phyloP scores from a whole-genome alignment of 2,329 filamentous ascomycete species.

The Aspergillus intermedius region DNA sequence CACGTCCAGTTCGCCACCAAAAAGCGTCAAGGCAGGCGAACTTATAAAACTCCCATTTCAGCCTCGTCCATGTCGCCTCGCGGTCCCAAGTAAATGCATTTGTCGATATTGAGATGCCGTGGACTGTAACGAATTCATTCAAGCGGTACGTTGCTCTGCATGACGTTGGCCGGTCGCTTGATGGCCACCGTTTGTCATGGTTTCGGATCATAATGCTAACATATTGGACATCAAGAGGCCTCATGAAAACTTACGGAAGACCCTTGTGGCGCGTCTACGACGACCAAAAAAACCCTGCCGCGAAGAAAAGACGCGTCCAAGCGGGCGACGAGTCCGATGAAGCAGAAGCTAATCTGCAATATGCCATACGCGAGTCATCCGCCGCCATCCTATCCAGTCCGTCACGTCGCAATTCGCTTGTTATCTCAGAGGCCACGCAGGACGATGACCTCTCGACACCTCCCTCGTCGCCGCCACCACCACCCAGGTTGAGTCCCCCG shows the following conservation, averaged over 20 bases:
- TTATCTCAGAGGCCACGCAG: constrained; percentile 37
- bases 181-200: no score
- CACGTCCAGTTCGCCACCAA: not conserved
- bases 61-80: not conserved
- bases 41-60: not conserved
- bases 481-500: constrained; percentile 34
- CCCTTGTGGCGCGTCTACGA: constrained; percentile 43
- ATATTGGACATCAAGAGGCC: constrained; percentile 31
- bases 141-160: constrained; percentile 33
- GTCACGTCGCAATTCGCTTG: constrained; percentile 41
- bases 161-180: no score
- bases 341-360: constrained; percentile 40
- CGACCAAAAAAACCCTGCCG: constrained; percentile 33
- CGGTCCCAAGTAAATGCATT: not conserved
- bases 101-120: constrained; percentile 38
- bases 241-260: constrained; percentile 46
- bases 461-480: constrained; percentile 47
- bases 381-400: constrained; percentile 41
- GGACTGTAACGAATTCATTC: constrained; percentile 47
- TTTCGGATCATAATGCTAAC: constrained; percentile 1
- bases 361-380: constrained; percentile 44
- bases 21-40: not conserved
- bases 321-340: constrained; percentile 33
- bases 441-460: constrained; percentile 44
- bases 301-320: constrained; percentile 42